A percentile compares a stretch with the other conserved stretches of the same genome.
These are phyloP conservation scores for Alternaria gansuensis DNA, from an alignment of 2,329 filamentous ascomycete species.

Conservation along the genomic window DNA sequence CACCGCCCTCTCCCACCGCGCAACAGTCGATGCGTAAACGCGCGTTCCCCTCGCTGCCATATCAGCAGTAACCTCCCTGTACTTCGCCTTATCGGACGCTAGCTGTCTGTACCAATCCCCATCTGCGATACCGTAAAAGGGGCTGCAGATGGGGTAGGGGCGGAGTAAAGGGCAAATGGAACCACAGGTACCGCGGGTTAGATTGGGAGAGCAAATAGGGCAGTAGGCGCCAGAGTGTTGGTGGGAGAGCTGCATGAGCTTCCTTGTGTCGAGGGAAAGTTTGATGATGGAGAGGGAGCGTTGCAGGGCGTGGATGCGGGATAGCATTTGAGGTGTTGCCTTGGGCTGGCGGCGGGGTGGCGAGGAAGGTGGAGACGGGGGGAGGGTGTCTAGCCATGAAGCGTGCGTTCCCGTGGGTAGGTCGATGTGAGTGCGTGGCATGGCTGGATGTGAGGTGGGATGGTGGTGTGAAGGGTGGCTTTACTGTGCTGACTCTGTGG, in stretches of 20 bases:
- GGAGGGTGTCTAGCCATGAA: constrained; percentile 2
- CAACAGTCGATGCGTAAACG: not conserved
- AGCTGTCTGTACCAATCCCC: not conserved
- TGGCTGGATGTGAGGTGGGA: not conserved
- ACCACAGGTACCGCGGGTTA: not conserved
- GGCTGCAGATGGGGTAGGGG: not conserved
- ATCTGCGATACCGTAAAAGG: not conserved
- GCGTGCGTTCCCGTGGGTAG: not conserved
- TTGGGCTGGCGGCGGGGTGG: not conserved
- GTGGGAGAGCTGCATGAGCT: not conserved
- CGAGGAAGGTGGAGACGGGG: not conserved
- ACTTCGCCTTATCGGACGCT: not conserved
- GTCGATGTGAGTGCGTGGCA: not conserved
- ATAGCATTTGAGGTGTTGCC: not conserved
- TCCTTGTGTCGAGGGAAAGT: not conserved
- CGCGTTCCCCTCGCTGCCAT: not conserved
- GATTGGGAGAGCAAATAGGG: not conserved
- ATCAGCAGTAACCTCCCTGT: not conserved
- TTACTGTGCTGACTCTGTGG: not conserved
- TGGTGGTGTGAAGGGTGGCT: not conserved
- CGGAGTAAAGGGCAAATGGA: constrained; percentile 6
- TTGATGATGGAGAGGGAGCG: not conserved
- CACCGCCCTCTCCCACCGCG: constrained; percentile 8
- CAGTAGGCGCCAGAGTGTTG: not conserved
- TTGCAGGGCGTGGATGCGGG: constrained; percentile 1